A percentile compares a stretch with the other conserved stretches of the same genome.
Evolutionary conservation across 2,329 filamentous ascomycete species (phyloP).

Genomic region (Sarocladium brachiariae): DNA sequence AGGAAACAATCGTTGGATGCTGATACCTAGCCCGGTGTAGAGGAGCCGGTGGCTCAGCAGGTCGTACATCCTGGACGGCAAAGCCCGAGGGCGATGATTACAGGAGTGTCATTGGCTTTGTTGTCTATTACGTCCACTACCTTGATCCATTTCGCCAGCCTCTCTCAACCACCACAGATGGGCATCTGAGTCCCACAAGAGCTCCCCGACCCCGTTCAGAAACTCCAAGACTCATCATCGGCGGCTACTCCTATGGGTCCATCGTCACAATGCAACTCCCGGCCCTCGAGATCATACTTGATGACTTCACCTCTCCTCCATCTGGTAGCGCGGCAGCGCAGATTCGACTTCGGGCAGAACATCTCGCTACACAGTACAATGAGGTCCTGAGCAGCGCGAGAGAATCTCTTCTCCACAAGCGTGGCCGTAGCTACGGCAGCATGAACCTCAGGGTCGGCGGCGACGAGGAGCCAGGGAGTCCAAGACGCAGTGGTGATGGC

Average conservation of each 20-base stretch:
- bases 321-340: constrained; percentile 53
- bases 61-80: constrained; percentile 80
- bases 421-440: constrained; percentile 10
- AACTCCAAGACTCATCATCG: constrained; percentile 45
- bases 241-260: constrained; percentile 87
- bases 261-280: constrained; percentile 72
- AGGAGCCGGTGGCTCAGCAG: constrained; percentile 67
- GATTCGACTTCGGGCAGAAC: constrained; percentile 62
- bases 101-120: constrained; percentile 71
- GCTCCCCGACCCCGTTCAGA: constrained; percentile 19
- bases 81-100: constrained; percentile 79
- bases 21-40: constrained; percentile 35
- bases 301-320: constrained; percentile 47
- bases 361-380: constrained; percentile 59
- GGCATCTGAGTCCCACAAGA: background rate
- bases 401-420: constrained; percentile 22
- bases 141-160: constrained; percentile 36
- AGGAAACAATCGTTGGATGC: background rate
- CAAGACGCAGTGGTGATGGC: constrained; percentile 9
- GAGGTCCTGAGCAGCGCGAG: constrained; percentile 33
- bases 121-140: constrained; percentile 64
- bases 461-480: constrained; percentile 12
- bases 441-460: constrained; percentile 23
- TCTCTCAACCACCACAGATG: background rate
- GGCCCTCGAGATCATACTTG: constrained; percentile 50